phyloP scores from a whole-genome alignment of 306 rosid genomes.

The Trichosanthes truncata region DNA sequence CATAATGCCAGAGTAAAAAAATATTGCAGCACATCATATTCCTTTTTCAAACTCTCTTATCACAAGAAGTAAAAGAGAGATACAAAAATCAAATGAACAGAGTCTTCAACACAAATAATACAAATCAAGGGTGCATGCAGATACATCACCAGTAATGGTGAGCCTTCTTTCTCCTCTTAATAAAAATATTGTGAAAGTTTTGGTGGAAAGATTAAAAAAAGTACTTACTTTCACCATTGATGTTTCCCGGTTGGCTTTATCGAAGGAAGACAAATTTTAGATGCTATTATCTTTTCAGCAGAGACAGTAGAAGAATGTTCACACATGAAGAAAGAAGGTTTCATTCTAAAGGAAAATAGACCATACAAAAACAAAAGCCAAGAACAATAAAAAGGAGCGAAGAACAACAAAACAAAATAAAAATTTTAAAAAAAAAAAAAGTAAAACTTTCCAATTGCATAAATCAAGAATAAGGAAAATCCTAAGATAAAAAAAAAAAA shows the following conservation, averaged over 20 bases:
- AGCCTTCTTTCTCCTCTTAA: background rate
- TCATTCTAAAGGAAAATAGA: background rate
- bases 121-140: background rate
- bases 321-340: background rate
- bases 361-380: background rate
- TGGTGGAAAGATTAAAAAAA: background rate
- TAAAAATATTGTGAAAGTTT: background rate
- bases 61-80: background rate
- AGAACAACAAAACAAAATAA: background rate
- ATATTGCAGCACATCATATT: background rate
- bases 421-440: background rate
- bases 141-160: background rate
- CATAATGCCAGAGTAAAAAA: background rate
- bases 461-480: background rate
- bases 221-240: background rate
- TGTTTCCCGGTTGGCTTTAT: background rate
- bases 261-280: background rate
- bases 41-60: background rate
- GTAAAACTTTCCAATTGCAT: background rate
- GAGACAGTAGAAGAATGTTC: background rate
- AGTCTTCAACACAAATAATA: background rate
- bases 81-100: background rate
- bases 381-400: background rate
- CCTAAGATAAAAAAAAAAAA: background rate
- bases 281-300: background rate